Evolutionary conservation across 1,284 basidiomycete genomes (phyloP).

Genomic region (Rhodotorula sp.): DNA sequence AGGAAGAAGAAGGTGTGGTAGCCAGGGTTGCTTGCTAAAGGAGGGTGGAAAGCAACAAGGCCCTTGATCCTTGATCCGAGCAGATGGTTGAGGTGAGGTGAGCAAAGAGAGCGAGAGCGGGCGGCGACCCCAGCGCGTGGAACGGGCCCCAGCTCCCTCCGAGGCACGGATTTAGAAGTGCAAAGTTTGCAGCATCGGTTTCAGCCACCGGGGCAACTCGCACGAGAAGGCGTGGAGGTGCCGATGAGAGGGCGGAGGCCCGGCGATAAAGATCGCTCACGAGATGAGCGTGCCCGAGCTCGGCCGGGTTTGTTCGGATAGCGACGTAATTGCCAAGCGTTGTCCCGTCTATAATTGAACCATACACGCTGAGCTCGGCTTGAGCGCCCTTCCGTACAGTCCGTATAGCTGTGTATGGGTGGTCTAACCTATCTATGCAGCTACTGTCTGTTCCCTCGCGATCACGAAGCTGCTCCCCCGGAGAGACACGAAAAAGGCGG

Average conservation of each 20-base stretch:
- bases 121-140: neutral
- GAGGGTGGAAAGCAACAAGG: neutral
- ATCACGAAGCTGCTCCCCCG: no score
- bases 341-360: no score
- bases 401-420: no score
- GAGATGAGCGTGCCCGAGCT: neutral
- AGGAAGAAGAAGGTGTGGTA: neutral
- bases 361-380: no score
- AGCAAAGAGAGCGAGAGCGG: neutral
- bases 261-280: no score
- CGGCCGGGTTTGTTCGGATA: neutral
- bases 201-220: neutral
- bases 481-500: no score
- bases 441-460: no score
- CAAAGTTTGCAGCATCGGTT: neutral
- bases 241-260: no score
- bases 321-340: neutral
- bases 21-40: neutral
- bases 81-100: neutral
- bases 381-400: no score
- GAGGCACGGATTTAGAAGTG: neutral
- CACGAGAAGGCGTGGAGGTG: neutral
- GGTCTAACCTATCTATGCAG: no score
- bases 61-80: neutral
- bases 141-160: conserved; percentile 1